Evolutionary conservation across 2,329 filamentous ascomycete species (phyloP).

Genomic region (Aspergillus sp.): DNA sequence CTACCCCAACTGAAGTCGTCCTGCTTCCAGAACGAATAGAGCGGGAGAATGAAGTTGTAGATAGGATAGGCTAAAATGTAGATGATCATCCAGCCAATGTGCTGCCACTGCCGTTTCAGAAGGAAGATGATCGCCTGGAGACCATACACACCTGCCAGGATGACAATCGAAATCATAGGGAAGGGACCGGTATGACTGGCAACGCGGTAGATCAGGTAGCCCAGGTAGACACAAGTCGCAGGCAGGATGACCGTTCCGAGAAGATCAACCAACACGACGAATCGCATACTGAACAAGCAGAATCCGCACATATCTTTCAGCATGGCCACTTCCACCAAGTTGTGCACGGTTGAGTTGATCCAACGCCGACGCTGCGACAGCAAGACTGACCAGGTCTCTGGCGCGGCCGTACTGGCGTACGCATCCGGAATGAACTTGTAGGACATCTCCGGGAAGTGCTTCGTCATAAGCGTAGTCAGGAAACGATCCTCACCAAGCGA

Average conservation of each 20-base stretch:
- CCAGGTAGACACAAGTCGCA: conserved; percentile 83
- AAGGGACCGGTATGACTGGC: conserved; percentile 71
- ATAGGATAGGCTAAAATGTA: conserved; percentile 95
- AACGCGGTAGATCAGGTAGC: conserved; percentile 80
- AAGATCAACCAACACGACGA: conserved; percentile 92
- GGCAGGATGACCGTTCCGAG: conserved; percentile 90
- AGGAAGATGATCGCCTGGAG: conserved; percentile 96
- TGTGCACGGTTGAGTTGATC: conserved; percentile 99
- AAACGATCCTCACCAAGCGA: conserved; percentile 96
- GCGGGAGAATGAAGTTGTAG: conserved; percentile 83
- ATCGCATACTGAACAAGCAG: conserved; percentile 98
- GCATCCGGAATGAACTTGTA: conserved; percentile 96
- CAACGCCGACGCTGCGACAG: conserved; percentile 97
- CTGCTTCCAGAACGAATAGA: conserved; percentile 99
- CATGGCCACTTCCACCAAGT: conserved; percentile 84
- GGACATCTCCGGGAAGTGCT: conserved; percentile 91
- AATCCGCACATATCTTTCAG: conserved; percentile 96
- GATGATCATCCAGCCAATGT: conserved; percentile 88
- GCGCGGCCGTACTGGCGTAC: conserved; percentile 89
- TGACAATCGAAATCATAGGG: conserved; percentile 82
- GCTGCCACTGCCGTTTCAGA: conserved; percentile 95
- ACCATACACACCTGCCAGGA: conserved; percentile 90
- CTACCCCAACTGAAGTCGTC: conserved; percentile 99
- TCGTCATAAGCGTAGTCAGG: conserved; percentile 96
- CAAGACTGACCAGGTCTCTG: conserved; percentile 89